Base-by-base conservation (phyloP, 1,284 basidiomycete genomes). In the Microbotryum intermedium region DNA sequence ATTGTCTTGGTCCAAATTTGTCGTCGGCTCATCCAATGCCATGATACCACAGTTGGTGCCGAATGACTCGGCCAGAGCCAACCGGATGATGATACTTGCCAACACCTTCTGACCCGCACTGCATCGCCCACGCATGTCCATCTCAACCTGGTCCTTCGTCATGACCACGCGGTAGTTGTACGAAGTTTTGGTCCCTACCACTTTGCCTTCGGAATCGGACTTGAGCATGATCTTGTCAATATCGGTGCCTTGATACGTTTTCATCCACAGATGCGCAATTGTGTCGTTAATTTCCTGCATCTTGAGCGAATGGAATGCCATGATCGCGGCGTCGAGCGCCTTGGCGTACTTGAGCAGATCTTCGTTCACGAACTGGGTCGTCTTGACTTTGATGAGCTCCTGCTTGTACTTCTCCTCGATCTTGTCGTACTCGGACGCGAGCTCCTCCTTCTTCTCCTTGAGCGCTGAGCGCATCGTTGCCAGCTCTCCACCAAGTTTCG, bases 251-350 rank as follows among this genome's bases (percentile, higher is more conserved):
- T 98, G 94, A 75, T 99, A 98, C 1, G 94, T 98, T 79, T 93
- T 94, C 73, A 90, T 93, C 95, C 95, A 99, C 2, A 98, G 76
- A 72, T 91, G 88, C 59, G 87, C 85, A 83, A 95, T 95, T 25
- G 85, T 92, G 71, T 94, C 90, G 72, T 99, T 99, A 72, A 99
- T 93, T 79, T 99, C 95, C 74, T 92, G 90, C 95, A 99, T 97
- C 77, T 99, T 99, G 72, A 97, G 81, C n/a, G 86, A 79, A 72
- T 99, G 95, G 72, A 95, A 99, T 74, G 89, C 89, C 87, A 98
- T 92, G 76, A 98, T 97, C 49, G 92, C 94, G 93, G 88, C 89
- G 77, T 97, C 92, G 50, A 97, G 77, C 1, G 92, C 95, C 74
- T 97, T 97, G 8, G 84, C 88, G 67, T 97, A 97, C 77, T 97